A percentile compares a stretch with the other conserved stretches of the same genome.
Conservation (phyloP, 78 protist genomes). For the Monocercomonoides exilis region DNA sequence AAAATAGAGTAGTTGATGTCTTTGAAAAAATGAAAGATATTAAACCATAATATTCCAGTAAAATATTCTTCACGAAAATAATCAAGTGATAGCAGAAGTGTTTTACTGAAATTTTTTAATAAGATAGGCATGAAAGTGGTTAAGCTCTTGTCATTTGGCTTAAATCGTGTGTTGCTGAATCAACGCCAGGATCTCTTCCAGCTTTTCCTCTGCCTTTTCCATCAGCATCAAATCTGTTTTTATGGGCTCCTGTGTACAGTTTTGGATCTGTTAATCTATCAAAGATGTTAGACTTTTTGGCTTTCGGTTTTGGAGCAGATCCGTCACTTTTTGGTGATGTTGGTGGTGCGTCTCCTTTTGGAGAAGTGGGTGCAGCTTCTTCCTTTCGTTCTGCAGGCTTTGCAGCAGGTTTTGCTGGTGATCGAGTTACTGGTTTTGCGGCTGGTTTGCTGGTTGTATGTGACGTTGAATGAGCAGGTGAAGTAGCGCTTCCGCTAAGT, state of each 20-base stretch:
- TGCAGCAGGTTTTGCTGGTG: not conserved
- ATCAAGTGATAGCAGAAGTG: not conserved
- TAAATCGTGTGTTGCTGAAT: not conserved
- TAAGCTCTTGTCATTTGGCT: not conserved
- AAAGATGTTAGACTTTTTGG: not conserved
- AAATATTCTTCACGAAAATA: not conserved
- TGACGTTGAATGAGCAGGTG: not conserved
- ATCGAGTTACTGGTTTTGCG: not conserved
- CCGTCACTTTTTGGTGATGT: not conserved
- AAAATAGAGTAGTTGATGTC: not conserved
- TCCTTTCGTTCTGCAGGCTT: not conserved
- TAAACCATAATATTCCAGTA: not conserved
- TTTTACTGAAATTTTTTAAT: not conserved
- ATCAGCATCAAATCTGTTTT: not conserved
- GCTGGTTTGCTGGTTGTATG: not conserved
- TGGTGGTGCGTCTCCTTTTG: not conserved
- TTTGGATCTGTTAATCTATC: not conserved
- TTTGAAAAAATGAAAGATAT: not conserved
- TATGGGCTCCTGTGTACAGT: not conserved
- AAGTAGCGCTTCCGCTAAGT: not conserved
- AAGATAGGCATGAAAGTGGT: not conserved
- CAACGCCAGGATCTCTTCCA: conserved; percentile 6
- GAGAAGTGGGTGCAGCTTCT: too few species aligned
- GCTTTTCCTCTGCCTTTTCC: not conserved
- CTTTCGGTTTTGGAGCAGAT: not conserved